Base-by-base conservation (phyloP, 2,329 filamentous ascomycete species). In the Sporothrix euskadiensis region DNA sequence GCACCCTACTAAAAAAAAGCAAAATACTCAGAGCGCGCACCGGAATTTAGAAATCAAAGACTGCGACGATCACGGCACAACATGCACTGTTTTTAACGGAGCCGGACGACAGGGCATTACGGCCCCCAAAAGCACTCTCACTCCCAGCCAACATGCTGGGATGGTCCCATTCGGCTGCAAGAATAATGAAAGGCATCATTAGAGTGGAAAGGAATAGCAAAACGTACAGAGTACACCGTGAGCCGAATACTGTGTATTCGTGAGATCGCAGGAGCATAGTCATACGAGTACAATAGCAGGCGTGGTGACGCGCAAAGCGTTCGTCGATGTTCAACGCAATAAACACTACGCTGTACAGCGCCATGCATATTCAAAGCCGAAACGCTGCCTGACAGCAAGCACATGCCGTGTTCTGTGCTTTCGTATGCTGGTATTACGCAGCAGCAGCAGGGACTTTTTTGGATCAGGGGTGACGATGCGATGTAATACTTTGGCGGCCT, bases 141-240 rank as follows among this genome's bases (percentile, higher is more conserved):
- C 26, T 68, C 65, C 65, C 35, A 68, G 44, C 44, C 44, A 68
- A 19, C 3, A 32, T 52, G 44, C 44, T 52, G 63, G 63, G 41
- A 66, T 41, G 19, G 63, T 26, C 22, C 32, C 61, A 41, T 52
- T 68, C 12, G 63, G 44, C 63, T 68, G 41, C 41, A 3, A n/a
- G 30, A n/a, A 30, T 26, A 44, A 49, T 19, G 14, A 10, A 52
- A 35, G 7, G 16, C 61, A 12, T 30, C 22, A 47, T 19, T 30
- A 9, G 19, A 6, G 8, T n/a, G 22, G 5, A 10, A 30, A 26
- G 22, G 8, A 10, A 14, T 0, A 19, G 12, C 7, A 30, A 30
- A 30, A 30, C 52, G 5, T 52, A n/a, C 14, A 7, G 16, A 16
- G 52, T 30, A 56, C 44, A 49, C n/a, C 52, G 22, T 26, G 8